Conservation (phyloP, 441 rosid species). For the Adansonia grandidieri region DNA sequence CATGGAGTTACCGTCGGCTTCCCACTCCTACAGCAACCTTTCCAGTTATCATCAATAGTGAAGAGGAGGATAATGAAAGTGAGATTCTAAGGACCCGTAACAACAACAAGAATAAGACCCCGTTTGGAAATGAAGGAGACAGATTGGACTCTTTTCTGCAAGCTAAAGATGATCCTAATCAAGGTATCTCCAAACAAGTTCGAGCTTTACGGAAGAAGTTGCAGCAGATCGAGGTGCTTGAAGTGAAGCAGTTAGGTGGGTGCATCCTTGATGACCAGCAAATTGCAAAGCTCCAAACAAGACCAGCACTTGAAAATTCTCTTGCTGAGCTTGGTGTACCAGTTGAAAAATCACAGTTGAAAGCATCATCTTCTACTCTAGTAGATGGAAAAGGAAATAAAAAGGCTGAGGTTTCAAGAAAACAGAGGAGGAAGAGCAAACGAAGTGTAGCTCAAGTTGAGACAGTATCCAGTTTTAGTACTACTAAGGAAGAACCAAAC, state of each 20-base stretch:
- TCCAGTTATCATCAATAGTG: slow-evolving; percentile 76
- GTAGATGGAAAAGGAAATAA: slow-evolving; percentile 63
- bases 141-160: slow-evolving; percentile 68
- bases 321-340: slow-evolving; percentile 78
- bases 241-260: slow-evolving; percentile 72
- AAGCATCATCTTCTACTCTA: slow-evolving; percentile 41
- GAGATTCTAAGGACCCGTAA: slow-evolving; percentile 68
- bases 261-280: slow-evolving; percentile 88
- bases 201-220: slow-evolving; percentile 86
- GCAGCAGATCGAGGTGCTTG: slow-evolving; percentile 98
- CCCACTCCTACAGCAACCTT: slow-evolving; percentile 92
- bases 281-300: slow-evolving; percentile 81
- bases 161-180: slow-evolving; percentile 54
- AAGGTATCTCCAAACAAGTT: slow-evolving; percentile 61
- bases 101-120: slow-evolving; percentile 41
- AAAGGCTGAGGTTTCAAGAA: slow-evolving; percentile 55
- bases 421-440: slow-evolving; percentile 74
- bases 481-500: slow-evolving; percentile 41
- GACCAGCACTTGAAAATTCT: slow-evolving; percentile 63
- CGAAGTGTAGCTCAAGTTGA: slow-evolving; percentile 54
- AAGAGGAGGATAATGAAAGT: slow-evolving; percentile 78
- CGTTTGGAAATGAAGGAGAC: slow-evolving; percentile 35
- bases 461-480: slow-evolving; percentile 42
- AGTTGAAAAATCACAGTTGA: slow-evolving; percentile 47
- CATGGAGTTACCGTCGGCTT: slow-evolving; percentile 86